Base-by-base conservation (phyloP, 495 filamentous ascomycete genomes). In the Penicillium tannophilum region DNA sequence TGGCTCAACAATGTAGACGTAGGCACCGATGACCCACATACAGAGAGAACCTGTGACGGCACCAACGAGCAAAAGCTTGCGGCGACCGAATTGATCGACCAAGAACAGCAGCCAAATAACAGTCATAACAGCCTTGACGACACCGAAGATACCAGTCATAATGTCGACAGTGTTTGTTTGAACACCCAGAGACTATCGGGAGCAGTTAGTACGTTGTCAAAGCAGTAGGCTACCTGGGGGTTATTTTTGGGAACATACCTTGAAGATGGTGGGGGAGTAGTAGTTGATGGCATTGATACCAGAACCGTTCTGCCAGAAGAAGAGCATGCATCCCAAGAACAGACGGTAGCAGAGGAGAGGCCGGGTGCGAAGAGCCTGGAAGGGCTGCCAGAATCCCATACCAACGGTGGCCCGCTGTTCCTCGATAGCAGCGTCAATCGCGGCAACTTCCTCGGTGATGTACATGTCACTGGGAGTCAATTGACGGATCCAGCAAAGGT, bases 201-300 rank as follows among this genome's bases (percentile, higher is more conserved):
- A 23, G 20, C 20, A 23, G 20, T 23, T 23, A 23, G 20, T 23
- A 23, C 1, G 2, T 1, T 23, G 20, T 23, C 20, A 23, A 23
- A 23, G 20, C 20, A 2, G 20, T 2, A 23, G 20, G 20, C 20
- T 2, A 1, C 20, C 20, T 23, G 20, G 20, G 20, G 20, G 20
- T 23, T 23, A 23, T 2, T 23, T 23, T 23, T 23, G 2, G 20
- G 2, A 23, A 23, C 20, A 23, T 23, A 23, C 20, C 20, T 23
- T 46, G 74, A 88, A 87, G 33, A 87, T 81, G 0, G 81, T 84
- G 9, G 83, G 84, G 5, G 70, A 76, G 71, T 86, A 88, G 71
- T 86, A 87, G 76, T 88, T 88, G 69, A 88, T 85, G 24, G 84
- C 83, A 52, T 88, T 88, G 71, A 88, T 89, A 17, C 87, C 85